Base-by-base conservation (phyloP, 1,139 yeast genomes). In the Diutina rugosa region DNA sequence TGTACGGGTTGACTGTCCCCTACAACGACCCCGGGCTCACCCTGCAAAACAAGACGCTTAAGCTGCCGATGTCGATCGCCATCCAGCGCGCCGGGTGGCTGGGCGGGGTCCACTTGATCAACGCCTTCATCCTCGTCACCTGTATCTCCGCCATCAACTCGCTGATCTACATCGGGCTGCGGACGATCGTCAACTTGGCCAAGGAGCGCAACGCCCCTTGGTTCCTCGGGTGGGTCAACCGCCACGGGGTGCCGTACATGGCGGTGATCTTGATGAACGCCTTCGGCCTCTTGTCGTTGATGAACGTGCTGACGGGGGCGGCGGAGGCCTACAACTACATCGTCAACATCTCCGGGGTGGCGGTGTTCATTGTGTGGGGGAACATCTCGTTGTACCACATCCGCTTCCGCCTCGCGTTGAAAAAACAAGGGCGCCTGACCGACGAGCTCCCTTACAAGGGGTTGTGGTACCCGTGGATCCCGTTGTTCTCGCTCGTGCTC, bases 1-100 rank as follows among this genome's bases (percentile, higher is more conserved):
- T 72, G 56, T 81, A 81, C 61, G 84, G 84, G 52, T 68, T 79
- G 63, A 78, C 84, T 0, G 84, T 80, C 30, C 80, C 85, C 2
- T 80, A 72, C 60, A 71, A 80, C 61, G 83, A 79, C 57, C 69
- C 70, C 4, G 58, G 64, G 2, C 70, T 75, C 58, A 59, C n/a
- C 18, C 38, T 28, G 18, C 12, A 29, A 7, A 26, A 38, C 26
- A 61, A 68, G 57, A 67, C 73, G 2, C 68, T 75, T 56, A 67
- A 69, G 59, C 69, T 79, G 58, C 79, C 81, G 28, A 73, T 74
- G 76, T 64, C 77, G 4, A 70, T 75, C 57, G 80, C 79, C 12
- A 65, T 76, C 49, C 62, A 61, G 30, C 64, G 74, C 57, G 80
- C 84, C 2, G 82, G 82, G 30, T 79, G 80, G 79, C 60, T 59